A percentile compares a stretch with the other conserved stretches of the same genome.
These are phyloP conservation scores for Rutstroemia sp. DNA, from an alignment of 2,329 filamentous ascomycete species.

Conservation along the genomic window DNA sequence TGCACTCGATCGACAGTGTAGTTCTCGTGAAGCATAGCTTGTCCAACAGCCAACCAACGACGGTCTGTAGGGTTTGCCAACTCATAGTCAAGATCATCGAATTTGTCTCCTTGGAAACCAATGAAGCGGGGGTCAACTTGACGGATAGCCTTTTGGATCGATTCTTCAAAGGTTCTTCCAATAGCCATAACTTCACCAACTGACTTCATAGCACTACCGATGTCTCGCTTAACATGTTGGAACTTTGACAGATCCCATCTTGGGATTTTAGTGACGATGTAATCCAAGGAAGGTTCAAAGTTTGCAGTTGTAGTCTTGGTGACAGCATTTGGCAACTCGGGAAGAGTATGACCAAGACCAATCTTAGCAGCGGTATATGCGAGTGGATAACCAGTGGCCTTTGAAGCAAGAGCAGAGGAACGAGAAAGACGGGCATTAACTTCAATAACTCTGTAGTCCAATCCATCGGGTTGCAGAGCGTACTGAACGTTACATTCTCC, in stretches of 20 bases:
- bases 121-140: slow-evolving; percentile 89
- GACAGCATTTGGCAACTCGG: slow-evolving; percentile 93
- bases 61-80: slow-evolving; percentile 91
- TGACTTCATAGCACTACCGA: slow-evolving; percentile 97
- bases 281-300: slow-evolving; percentile 95
- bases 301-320: slow-evolving; percentile 98
- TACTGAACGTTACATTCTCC: slow-evolving; percentile 99
- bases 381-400: slow-evolving; percentile 94
- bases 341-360: slow-evolving; percentile 87
- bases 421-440: slow-evolving; percentile 98
- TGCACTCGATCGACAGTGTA: slow-evolving; percentile 90
- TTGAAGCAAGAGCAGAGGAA: slow-evolving; percentile 93
- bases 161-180: slow-evolving; percentile 96
- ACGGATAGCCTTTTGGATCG: slow-evolving; percentile 96
- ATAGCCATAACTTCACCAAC: slow-evolving; percentile 99
- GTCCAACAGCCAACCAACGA: slow-evolving; percentile 93
- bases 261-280: slow-evolving; percentile 97
- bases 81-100: slow-evolving; percentile 85
- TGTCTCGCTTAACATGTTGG: slow-evolving; percentile 96
- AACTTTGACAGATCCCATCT: slow-evolving; percentile 98
- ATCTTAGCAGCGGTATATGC: slow-evolving; percentile 99
- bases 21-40: slow-evolving; percentile 95
- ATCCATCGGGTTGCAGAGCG: slow-evolving; percentile 88
- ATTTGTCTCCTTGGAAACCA: slow-evolving; percentile 92
- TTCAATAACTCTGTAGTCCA: slow-evolving; percentile 98